Base-by-base conservation (phyloP, 106 monocot species). In the Dendrobium catenatum region DNA sequence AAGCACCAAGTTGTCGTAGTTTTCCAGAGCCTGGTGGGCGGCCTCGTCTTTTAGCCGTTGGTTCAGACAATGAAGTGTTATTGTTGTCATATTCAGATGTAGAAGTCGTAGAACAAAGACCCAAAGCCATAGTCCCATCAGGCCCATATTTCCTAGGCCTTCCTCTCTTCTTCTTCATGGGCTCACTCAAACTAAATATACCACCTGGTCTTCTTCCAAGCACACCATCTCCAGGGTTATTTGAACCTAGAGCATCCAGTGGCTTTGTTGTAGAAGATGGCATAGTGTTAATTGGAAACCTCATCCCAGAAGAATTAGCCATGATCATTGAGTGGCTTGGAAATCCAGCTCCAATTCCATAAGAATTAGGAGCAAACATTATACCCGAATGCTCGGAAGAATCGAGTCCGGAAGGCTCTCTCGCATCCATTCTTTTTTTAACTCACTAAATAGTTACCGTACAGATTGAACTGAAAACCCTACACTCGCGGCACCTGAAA, bases 131-230 rank as follows among this genome's bases (percentile, higher is more conserved):
- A 80, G 61, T 83, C 17, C 88, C 88, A 79, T 92, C 92, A 3
- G 92, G 88, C 31, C 88, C 92, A 70, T 92, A 92, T 61, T 92
- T 92, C 55, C 93, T 88, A 42, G 93, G 93, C 68, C 93, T 85
- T 33, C 93, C 93, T 76, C 91, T 81, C 79, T 93, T 93, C 80
- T 89, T 89, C 82, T 87, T 87, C 66, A 81, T 46, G 13, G 82
- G 86, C 49, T 90, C 90, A 8, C 85, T 82, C 80, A 86, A 81
- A 77, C 49, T 86, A 64, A 81, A 55, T 11, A 81, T 22, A 22
- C 83, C 80, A 59, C 79, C 24, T 16, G 74, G 79, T 54, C 79
- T 73, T 80, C 80, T 76, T 51, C 80, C 80, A 29, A 46, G 55
- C 75, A 51, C 56, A 15, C 59, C 81, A 41, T 82, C 86, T 20